Evolutionary conservation across 345 rosid genomes (phyloP).

Genomic region (Euclidium syriacum): DNA sequence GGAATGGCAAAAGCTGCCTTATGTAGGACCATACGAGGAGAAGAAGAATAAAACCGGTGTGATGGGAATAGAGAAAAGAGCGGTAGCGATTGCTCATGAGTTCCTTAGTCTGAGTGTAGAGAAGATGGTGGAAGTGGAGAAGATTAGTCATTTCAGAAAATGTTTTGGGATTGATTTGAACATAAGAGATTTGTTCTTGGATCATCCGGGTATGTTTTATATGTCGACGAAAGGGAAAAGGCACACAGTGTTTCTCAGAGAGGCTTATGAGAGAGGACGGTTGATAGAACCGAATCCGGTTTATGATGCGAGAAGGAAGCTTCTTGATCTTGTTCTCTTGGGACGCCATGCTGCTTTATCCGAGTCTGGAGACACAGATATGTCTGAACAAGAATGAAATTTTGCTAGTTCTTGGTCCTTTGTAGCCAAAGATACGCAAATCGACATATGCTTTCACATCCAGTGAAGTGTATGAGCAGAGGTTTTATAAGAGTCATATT

Average conservation of each 20-base stretch:
- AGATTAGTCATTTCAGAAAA: constrained; percentile 87
- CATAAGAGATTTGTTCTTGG: constrained; percentile 82
- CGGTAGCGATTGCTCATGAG: constrained; percentile 73
- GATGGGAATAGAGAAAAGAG: constrained; percentile 61
- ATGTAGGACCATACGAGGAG: constrained; percentile 65
- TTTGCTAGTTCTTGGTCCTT: neutral
- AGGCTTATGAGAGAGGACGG: constrained; percentile 74
- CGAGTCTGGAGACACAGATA: constrained; percentile 19
- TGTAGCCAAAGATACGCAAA: neutral
- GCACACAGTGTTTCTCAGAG: constrained; percentile 83
- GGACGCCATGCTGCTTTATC: constrained; percentile 50
- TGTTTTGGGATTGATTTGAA: constrained; percentile 77
- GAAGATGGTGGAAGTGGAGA: constrained; percentile 90
- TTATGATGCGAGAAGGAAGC: constrained; percentile 63
- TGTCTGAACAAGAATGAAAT: constrained; percentile 23
- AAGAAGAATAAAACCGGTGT: constrained; percentile 44
- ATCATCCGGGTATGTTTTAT: constrained; percentile 84
- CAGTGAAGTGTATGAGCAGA: constrained; percentile 3
- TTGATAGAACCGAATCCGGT: constrained; percentile 67
- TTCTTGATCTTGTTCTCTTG: constrained; percentile 71
- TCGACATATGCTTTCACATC: neutral
- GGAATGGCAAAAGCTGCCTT: constrained; percentile 81
- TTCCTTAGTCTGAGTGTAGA: constrained; percentile 80
- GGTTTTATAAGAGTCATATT: too few relatives aligned
- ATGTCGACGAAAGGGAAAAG: constrained; percentile 77